Base-by-base conservation (phyloP, 257 asterid species). In the Jacaranda copaia region DNA sequence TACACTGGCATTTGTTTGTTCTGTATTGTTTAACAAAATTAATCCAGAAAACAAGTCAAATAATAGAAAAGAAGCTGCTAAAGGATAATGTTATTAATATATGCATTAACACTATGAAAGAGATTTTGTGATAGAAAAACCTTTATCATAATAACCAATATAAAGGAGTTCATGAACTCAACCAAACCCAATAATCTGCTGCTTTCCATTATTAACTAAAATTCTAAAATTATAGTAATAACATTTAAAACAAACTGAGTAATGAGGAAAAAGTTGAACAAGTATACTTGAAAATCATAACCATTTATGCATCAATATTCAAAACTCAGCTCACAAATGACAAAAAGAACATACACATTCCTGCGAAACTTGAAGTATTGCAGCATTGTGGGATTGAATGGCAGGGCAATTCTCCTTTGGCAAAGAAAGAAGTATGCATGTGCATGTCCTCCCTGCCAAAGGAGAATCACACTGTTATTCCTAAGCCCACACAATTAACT, bases 361-460 rank as follows among this genome's bases (percentile, higher is more conserved):
- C 58, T 60, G 19, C n/a, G n/a, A 38, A 51, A 32, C 43, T 13
- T 45, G 57, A 66, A 10, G 16, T 36, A 49, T n/a, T 73, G 75
- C 76, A 56, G 80, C 86, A 83, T 73, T 83, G 88, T 80, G 85
- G 84, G 85, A 76, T 76, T 19, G 75, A 88, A 88, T 87, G 57
- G 85, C 93, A 83, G 92, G 93, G 89, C 92, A 91, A 89, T 87
- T 91, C 97, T 91, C 92, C 92, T 88, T 89, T 89, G 93, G 97
- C 93, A 80, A 77, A 83, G 84, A 68, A 72, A 70, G 66, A 71
- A 73, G 77, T 79, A 80, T 79, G 89, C 89, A 78, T 79, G 68
- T 79, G 90, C 86, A 84, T 82, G 82, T 60, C 79, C 39, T 75
- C 75, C 82, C 77, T 85, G 90, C 89, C 88, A 60, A 74, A 75